Percentiles rank a stretch among this genome's conserved stretches.
phyloP scores from a whole-genome alignment of 2,329 filamentous ascomycete species.

The Microsporum ferrugineum region DNA sequence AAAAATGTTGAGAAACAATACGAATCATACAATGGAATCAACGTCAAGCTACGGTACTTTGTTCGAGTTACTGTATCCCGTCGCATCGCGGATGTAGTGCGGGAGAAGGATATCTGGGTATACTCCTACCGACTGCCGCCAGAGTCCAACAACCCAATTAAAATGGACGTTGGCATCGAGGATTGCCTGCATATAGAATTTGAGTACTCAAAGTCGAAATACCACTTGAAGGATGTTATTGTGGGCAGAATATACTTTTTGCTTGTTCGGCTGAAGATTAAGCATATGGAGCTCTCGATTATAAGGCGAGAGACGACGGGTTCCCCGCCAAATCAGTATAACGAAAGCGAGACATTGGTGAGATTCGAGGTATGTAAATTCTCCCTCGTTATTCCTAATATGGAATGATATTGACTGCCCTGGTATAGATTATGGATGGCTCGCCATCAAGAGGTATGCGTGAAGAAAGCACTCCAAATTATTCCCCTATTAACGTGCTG shows the following conservation, averaged over 20 bases:
- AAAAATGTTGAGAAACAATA: slow-evolving; percentile 99
- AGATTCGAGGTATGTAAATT: slow-evolving; percentile 64
- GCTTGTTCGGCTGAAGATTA: slow-evolving; percentile 93
- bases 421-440: slow-evolving; percentile 81
- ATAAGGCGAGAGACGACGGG: slow-evolving; percentile 95
- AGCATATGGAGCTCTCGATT: slow-evolving; percentile 98
- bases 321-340: slow-evolving; percentile 95
- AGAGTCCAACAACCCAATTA: slow-evolving; percentile 96
- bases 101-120: slow-evolving; percentile 99
- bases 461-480: slow-evolving; percentile 15
- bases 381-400: slow-evolving; percentile 1
- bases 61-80: slow-evolving; percentile 91
- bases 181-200: slow-evolving; percentile 99
- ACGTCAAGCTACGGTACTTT: slow-evolving; percentile 97
- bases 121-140: slow-evolving; percentile 97
- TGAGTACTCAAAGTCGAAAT: slow-evolving; percentile 98
- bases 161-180: slow-evolving; percentile 99
- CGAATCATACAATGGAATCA: slow-evolving; percentile 99
- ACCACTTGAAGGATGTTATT: slow-evolving; percentile 97
- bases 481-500: neutral
- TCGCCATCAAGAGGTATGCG: slow-evolving; percentile 78
- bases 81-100: slow-evolving; percentile 93
- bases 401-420: slow-evolving; percentile 7
- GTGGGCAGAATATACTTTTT: slow-evolving; percentile 98
- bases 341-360: slow-evolving; percentile 95